Evolutionary conservation across 768 basidiomycete species (phyloP), one percentile per base, ranked within the genome.

Genomic region (Suillus plorans): DNA sequence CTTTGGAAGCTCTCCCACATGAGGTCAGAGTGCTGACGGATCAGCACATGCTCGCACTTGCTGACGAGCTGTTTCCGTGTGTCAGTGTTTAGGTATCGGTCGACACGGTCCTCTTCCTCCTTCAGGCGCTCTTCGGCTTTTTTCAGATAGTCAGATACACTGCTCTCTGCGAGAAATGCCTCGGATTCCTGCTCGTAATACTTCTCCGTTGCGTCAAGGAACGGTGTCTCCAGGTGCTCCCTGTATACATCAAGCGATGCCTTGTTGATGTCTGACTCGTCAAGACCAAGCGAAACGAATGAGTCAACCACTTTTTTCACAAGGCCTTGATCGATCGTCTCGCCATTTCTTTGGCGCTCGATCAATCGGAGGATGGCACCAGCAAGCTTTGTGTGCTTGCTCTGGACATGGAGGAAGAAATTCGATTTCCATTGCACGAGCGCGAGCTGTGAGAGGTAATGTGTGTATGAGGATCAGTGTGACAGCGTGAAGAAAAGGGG

Each of bases 281-380:
- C 96, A 50, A 99, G 80, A 42, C 97, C 97, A 25, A 99, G 89
- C 3, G 95, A 96, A 31, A 99, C 91, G 70, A 98, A 93, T 14
- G 93, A 96, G 70, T 97, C 95, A 63, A 99, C 89, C 69, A 97
- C 94, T 75, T 92, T 93, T 82, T 95, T 98, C 66, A 98, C 86
- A 41, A 98, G 84, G 41, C 91, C 89, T 68, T 95, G 93, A 74
- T 98, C 95, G 73, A 98, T 95, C 25, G 86, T 87, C 71, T 97
- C 94, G 44, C 97, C 97, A 72, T 98, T 94, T 69, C 97, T 83
- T 77, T 99, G 96, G 47, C 86, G 86, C 79, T 99, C 96, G 70
- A 99, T 94, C 60, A 98, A 83, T 62, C 90, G 86, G 53, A 99
- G 84, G 55, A 99, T 85, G 10, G 96, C 95, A 66, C 87, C 86